These are phyloP conservation scores for Colletotrichum tropicicola DNA, from an alignment of 2,329 filamentous ascomycete genomes.

Conservation along the genomic window DNA sequence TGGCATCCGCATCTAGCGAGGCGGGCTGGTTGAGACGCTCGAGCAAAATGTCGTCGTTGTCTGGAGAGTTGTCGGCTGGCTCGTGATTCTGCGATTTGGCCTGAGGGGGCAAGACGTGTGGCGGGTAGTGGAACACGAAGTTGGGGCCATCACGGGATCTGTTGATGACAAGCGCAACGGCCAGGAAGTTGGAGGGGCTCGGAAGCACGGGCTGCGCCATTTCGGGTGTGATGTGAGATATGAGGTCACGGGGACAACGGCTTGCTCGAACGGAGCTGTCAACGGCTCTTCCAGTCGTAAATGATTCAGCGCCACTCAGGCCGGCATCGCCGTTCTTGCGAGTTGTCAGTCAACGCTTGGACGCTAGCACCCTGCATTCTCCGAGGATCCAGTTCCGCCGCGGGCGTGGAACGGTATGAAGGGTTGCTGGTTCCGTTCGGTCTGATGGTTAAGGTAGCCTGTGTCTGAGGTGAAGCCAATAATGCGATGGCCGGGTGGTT, in stretches of 20 bases:
- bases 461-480: too few species aligned
- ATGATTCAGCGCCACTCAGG: neutral
- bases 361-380: neutral
- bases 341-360: neutral
- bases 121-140: constrained; percentile 90
- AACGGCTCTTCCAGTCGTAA: neutral
- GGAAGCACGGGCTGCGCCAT: constrained; percentile 61
- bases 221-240: constrained; percentile 7
- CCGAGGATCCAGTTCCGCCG: neutral
- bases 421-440: too few species aligned
- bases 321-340: neutral
- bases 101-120: constrained; percentile 56
- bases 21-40: constrained; percentile 54
- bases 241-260: neutral
- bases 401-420: neutral
- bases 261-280: too few species aligned
- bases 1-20: constrained; percentile 39
- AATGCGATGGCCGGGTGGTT: too few species aligned
- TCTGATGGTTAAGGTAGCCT: too few species aligned
- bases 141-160: constrained; percentile 81
- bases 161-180: constrained; percentile 77
- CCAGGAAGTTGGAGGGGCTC: constrained; percentile 67
- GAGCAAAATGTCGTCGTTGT: constrained; percentile 61
- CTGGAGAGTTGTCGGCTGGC: constrained; percentile 44
- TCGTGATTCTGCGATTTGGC: constrained; percentile 42